phyloP scores from a whole-genome alignment of 2,329 filamentous ascomycete species.

The Aspergillus persii region DNA sequence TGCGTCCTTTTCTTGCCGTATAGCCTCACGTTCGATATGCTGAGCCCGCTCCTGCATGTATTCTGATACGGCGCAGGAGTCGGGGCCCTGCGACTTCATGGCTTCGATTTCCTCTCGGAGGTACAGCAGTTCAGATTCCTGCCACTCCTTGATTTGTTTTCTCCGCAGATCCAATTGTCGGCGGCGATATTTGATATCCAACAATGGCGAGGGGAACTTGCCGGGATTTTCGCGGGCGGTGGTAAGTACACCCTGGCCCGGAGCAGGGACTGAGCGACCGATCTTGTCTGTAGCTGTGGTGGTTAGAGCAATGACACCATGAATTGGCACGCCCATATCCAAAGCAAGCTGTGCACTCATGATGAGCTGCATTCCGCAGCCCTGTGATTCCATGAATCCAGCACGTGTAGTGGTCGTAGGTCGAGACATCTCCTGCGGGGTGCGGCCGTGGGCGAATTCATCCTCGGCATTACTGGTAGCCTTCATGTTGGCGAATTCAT shows the following conservation, averaged over 20 bases:
- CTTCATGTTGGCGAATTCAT: constrained; percentile 99
- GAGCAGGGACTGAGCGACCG: constrained; percentile 92
- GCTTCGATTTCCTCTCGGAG: constrained; percentile 88
- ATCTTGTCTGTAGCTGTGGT: constrained; percentile 99
- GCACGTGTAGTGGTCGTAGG: constrained; percentile 95
- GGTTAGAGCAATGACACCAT: constrained; percentile 89
- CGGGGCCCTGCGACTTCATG: constrained; percentile 73
- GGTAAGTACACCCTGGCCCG: constrained; percentile 93
- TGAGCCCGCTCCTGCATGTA: constrained; percentile 80
- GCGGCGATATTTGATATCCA: constrained; percentile 96
- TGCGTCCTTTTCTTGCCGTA: constrained; percentile 88
- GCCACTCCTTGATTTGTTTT: constrained; percentile 93
- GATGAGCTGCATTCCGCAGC: constrained; percentile 95
- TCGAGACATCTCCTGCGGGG: constrained; percentile 95
- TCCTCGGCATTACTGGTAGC: constrained; percentile 97
- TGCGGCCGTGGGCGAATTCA: constrained; percentile 92
- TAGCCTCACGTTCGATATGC: constrained; percentile 85
- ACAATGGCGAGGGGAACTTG: constrained; percentile 90
- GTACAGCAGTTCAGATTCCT: constrained; percentile 90
- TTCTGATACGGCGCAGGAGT: constrained; percentile 74
- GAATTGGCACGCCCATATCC: constrained; percentile 98
- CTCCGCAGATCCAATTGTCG: constrained; percentile 92
- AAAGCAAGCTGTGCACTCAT: constrained; percentile 96
- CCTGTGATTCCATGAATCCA: constrained; percentile 99
- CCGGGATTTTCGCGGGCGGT: constrained; percentile 86